Conservation (phyloP, 2,329 filamentous ascomycete species). For the Leptographium lundbergii region DNA sequence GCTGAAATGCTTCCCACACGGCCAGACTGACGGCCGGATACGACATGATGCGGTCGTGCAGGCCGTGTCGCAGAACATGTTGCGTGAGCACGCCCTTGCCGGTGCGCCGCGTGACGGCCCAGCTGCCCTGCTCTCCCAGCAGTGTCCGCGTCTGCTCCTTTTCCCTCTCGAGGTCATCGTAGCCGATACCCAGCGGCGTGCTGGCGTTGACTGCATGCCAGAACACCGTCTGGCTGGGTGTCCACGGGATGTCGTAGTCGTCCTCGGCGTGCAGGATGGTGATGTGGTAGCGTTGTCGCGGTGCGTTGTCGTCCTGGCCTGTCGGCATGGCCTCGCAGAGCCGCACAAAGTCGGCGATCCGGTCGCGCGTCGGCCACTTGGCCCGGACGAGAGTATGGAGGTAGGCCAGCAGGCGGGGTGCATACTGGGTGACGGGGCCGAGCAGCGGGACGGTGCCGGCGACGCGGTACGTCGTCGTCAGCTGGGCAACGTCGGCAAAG, state of each 20-base stretch:
- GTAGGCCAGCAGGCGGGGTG: conserved; percentile 28
- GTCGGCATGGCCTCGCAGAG: conserved; percentile 17
- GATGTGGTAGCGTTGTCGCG: conserved; percentile 25
- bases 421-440: conserved; percentile 33
- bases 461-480: conserved; percentile 45
- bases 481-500: conserved; percentile 38
- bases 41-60: conserved; percentile 46
- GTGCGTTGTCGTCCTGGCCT: not conserved
- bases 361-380: conserved; percentile 39
- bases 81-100: conserved; percentile 35
- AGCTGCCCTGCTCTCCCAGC: conserved; percentile 30
- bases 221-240: conserved; percentile 36
- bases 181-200: conserved; percentile 20
- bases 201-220: conserved; percentile 43
- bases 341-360: conserved; percentile 31
- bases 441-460: conserved; percentile 42
- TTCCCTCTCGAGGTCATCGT: conserved; percentile 30
- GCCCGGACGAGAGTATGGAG: conserved; percentile 32
- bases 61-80: conserved; percentile 40
- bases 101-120: conserved; percentile 33
- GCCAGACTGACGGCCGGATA: conserved; percentile 41
- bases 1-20: conserved; percentile 31
- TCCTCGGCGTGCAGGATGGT: conserved; percentile 38
- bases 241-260: conserved; percentile 36
- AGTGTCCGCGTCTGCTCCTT: conserved; percentile 26